Evolutionary conservation across 2,329 filamentous ascomycete species (phyloP), one percentile per base, ranked within the genome.

Genomic region (Botrytis sinoallii): DNA sequence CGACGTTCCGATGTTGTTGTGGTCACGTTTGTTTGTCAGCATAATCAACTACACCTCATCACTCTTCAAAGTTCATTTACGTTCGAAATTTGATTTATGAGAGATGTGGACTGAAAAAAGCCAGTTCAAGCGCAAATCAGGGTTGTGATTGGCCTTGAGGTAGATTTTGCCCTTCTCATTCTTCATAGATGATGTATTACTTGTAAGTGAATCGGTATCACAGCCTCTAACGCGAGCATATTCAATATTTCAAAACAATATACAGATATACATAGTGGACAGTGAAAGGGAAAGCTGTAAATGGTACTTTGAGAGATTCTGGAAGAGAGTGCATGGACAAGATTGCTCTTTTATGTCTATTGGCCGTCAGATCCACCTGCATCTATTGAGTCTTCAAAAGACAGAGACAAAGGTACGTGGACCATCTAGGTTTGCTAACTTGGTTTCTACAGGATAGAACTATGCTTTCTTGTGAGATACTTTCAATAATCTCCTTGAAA

Each of bases 101-200:
- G 3, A 32, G n/a, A 18, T 29, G 3, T 18, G 14, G 3, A 32
- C 16, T 8, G 14, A 4, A 57, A 18, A 29, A 4, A 32, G 8
- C 0, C n/a, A 6, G 1, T 32, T 32, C 3, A 6, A 32, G 5
- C n/a, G 16, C 3, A 9, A 2, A 18, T 0, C 18, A 57, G 52
- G n/a, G 52, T 32, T 57, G 0, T 18, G 7, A 32, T 57, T 57
- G n/a, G 14, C 29, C 52, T 57, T 7, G n/a, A 18, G 14, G 52
- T 29, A 32, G n/a, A 32, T 57, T 18, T 5, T 16, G 40, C 5
- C 12, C 12, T 42, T 42, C 14, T 42, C 14, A 42, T 16, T 14
- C 12, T 16, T 29, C n/a, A 32, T 29, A 1, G n/a, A 9, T 57
- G 7, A 18, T 57, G n/a, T 57, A 29, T 18, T 4, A 29, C n/a